phyloP scores from a whole-genome alignment of 805 yeast species.

The Torulaspora maleeae region DNA sequence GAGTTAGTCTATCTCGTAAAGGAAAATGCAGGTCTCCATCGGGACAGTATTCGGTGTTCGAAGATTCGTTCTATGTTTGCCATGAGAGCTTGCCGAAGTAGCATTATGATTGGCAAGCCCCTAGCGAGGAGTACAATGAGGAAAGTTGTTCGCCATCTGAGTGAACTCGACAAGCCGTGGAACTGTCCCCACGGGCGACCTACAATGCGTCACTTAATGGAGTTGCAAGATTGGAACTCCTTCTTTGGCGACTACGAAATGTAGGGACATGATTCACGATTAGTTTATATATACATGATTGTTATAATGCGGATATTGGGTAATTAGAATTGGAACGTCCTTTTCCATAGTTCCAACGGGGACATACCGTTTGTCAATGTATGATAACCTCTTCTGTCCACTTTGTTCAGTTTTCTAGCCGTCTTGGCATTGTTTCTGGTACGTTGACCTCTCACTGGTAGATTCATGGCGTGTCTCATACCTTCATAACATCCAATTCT shows the following conservation, averaged over 20 bases:
- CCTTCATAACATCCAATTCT: constrained; percentile 83
- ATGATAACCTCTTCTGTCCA: constrained; percentile 53
- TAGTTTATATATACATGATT: neutral
- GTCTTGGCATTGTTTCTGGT: constrained; percentile 89
- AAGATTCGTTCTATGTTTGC: constrained; percentile 84
- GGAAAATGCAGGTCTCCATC: constrained; percentile 47
- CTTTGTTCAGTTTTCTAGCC: constrained; percentile 77
- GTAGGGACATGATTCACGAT: constrained; percentile 4
- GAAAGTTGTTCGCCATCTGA: constrained; percentile 59
- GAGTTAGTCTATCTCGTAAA: constrained; percentile 69
- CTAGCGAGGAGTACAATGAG: constrained; percentile 58
- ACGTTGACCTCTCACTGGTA: constrained; percentile 83
- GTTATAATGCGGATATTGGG: neutral
- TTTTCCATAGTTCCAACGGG: neutral
- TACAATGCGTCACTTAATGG: constrained; percentile 85
- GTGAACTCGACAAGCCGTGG: constrained; percentile 88
- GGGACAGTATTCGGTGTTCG: constrained; percentile 48
- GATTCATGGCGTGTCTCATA: constrained; percentile 78
- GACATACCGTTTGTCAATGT: neutral
- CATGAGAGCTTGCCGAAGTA: constrained; percentile 89
- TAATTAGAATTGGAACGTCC: neutral
- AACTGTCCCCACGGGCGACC: constrained; percentile 97
- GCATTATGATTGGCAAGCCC: constrained; percentile 89
- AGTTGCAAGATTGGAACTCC: constrained; percentile 45
- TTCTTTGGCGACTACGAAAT: constrained; percentile 43